These are phyloP conservation scores for Diaporthe citri DNA, from an alignment of 2,329 filamentous ascomycete species.

Conservation along the genomic window DNA sequence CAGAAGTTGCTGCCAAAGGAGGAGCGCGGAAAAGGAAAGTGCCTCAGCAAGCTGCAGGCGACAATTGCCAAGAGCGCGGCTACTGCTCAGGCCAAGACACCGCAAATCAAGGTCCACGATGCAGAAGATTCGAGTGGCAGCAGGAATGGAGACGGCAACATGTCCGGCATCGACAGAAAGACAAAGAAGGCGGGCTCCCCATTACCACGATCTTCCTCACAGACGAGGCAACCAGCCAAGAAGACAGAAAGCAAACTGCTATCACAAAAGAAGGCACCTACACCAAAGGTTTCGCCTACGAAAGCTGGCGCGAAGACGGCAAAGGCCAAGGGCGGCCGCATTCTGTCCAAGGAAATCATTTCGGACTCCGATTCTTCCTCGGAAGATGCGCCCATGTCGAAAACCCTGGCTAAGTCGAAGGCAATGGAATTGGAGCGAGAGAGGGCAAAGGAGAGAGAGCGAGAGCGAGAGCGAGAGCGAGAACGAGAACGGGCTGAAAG, in stretches of 20 bases:
- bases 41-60: conserved; percentile 72
- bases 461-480: conserved; percentile 20
- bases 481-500: conserved; percentile 18
- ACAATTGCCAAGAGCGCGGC: conserved; percentile 66
- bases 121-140: conserved; percentile 60
- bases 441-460: conserved; percentile 28
- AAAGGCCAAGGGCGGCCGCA: conserved; percentile 55
- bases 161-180: conserved; percentile 49
- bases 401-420: conserved; percentile 49
- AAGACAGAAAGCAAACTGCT: conserved; percentile 69
- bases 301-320: conserved; percentile 53
- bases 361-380: conserved; percentile 66
- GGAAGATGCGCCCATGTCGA: conserved; percentile 60
- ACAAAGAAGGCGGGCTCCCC: conserved; percentile 54
- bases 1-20: conserved; percentile 69
- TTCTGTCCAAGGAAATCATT: conserved; percentile 69
- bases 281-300: conserved; percentile 55
- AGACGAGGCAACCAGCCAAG: conserved; percentile 64
- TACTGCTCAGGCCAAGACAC: conserved; percentile 58
- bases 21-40: conserved; percentile 71
- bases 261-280: conserved; percentile 54
- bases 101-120: conserved; percentile 65
- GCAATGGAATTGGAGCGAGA: conserved; percentile 30
- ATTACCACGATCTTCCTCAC: conserved; percentile 65
- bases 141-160: conserved; percentile 56